Evolutionary conservation across 2,329 filamentous ascomycete species (phyloP).

Genomic region (Fusarium solani-melongenae): DNA sequence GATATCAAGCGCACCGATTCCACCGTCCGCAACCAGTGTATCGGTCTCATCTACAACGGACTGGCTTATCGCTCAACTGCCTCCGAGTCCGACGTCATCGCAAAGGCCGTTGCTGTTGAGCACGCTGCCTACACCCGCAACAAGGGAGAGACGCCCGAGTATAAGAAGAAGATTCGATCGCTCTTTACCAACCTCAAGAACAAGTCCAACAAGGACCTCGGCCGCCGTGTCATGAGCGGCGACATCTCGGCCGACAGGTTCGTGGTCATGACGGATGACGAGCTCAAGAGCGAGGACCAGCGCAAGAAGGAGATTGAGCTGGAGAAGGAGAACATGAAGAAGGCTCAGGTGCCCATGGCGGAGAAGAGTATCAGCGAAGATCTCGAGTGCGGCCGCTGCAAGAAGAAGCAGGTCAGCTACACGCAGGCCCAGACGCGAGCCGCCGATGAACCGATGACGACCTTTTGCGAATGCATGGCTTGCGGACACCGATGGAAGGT

Average conservation of each 20-base stretch:
- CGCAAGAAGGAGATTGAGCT: constrained; percentile 80
- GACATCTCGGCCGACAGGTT: constrained; percentile 79
- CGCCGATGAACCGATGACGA: constrained; percentile 93
- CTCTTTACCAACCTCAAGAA: constrained; percentile 96
- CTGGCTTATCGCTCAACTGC: constrained; percentile 78
- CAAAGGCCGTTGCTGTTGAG: constrained; percentile 85
- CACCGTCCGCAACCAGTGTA: constrained; percentile 81
- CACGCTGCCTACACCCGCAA: constrained; percentile 76
- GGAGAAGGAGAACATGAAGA: constrained; percentile 94
- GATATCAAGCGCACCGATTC: constrained; percentile 81
- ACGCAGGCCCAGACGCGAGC: constrained; percentile 94
- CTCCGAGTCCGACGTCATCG: constrained; percentile 76
- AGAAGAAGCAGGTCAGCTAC: constrained; percentile 94
- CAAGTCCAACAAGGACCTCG: constrained; percentile 84
- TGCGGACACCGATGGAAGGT: constrained; percentile 81
- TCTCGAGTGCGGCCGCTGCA: constrained; percentile 91
- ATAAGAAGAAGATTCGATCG: constrained; percentile 89
- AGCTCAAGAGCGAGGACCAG: constrained; percentile 89
- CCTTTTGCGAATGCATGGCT: constrained; percentile 77
- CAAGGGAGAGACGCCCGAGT: constrained; percentile 77
- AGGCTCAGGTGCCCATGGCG: constrained; percentile 92
- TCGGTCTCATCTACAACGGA: constrained; percentile 94
- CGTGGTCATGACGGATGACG: constrained; percentile 87
- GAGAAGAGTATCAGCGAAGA: constrained; percentile 91
- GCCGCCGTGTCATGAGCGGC: constrained; percentile 78